Evolutionary conservation across 164 flowering plant species (phyloP).

Genomic region (Chloranthus sessilifolius): DNA sequence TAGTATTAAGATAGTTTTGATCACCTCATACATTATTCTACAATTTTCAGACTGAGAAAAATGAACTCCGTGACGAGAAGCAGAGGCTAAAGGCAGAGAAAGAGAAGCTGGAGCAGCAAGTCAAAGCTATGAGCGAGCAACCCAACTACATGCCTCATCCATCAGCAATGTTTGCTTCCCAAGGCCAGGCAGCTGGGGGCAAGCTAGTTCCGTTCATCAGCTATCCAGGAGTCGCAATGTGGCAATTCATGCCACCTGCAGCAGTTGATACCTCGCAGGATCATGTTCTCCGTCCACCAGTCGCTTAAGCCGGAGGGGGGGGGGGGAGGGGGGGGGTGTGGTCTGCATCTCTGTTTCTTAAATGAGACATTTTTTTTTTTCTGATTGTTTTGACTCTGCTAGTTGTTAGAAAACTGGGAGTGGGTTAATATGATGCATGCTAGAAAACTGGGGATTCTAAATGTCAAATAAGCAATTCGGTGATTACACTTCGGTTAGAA

Average conservation of each 20-base stretch:
- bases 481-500: not conserved
- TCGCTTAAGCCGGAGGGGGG: constrained; percentile 52
- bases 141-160: constrained; percentile 63
- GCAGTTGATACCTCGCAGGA: constrained; percentile 90
- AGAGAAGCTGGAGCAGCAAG: constrained; percentile 77
- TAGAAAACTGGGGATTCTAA: constrained; percentile 14
- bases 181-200: constrained; percentile 57
- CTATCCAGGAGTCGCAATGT: constrained; percentile 91
- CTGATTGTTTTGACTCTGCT: constrained; percentile 10
- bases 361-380: constrained; percentile 1
- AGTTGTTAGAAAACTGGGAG: constrained; percentile 9
- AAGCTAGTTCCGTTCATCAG: constrained; percentile 72
- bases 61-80: constrained; percentile 92
- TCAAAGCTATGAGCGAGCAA: constrained; percentile 53
- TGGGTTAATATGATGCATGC: constrained; percentile 10
- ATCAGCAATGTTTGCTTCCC: constrained; percentile 56
- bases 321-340: no score
- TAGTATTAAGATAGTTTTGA: not conserved
- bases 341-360: constrained; percentile 3
- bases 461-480: constrained; percentile 21
- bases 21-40: not conserved
- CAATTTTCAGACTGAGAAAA: constrained; percentile 63
- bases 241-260: constrained; percentile 99
- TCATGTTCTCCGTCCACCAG: constrained; percentile 90
- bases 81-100: constrained; percentile 78